phyloP scores from a whole-genome alignment of 352 stramenopile species.

The Globisporangium nagaii region DNA sequence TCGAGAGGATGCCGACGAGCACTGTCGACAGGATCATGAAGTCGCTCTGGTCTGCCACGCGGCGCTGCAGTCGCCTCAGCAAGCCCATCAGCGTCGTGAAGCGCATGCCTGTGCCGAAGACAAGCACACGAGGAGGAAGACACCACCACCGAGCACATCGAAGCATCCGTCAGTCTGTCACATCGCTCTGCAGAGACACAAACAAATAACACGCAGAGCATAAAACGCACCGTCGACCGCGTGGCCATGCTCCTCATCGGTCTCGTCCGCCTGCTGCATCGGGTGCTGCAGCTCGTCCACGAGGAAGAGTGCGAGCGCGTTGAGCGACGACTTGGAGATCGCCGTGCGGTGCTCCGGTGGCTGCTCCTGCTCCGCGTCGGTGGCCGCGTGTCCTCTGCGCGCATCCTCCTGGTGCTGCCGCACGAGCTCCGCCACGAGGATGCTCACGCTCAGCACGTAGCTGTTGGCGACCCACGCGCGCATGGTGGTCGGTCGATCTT shows the following conservation, averaged over 20 bases:
- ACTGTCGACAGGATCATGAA: conserved; percentile 38
- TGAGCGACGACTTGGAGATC: conserved; percentile 31
- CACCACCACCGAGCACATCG: not conserved
- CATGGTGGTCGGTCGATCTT: not conserved
- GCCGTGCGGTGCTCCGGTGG: not conserved
- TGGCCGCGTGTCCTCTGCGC: not conserved
- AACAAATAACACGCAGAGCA: too few species aligned
- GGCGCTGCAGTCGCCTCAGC: conserved; percentile 37
- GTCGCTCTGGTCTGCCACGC: conserved; percentile 27
- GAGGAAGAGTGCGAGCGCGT: conserved; percentile 47
- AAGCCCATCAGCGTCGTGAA: conserved; percentile 33
- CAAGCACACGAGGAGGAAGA: not conserved
- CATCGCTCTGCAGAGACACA: too few species aligned
- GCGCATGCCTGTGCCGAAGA: not conserved
- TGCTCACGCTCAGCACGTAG: conserved; percentile 43
- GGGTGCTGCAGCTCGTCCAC: conserved; percentile 50
- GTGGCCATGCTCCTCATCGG: not conserved
- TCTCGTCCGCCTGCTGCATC: not conserved
- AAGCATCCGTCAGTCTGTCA: not conserved
- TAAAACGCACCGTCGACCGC: not conserved
- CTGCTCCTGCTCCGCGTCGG: not conserved
- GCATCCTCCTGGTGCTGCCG: conserved; percentile 34
- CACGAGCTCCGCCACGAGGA: conserved; percentile 45
- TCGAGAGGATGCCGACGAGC: conserved; percentile 43
- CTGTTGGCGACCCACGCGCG: conserved; percentile 22